Base-by-base conservation (phyloP, 805 yeast genomes). In the Torulaspora quercuum region DNA sequence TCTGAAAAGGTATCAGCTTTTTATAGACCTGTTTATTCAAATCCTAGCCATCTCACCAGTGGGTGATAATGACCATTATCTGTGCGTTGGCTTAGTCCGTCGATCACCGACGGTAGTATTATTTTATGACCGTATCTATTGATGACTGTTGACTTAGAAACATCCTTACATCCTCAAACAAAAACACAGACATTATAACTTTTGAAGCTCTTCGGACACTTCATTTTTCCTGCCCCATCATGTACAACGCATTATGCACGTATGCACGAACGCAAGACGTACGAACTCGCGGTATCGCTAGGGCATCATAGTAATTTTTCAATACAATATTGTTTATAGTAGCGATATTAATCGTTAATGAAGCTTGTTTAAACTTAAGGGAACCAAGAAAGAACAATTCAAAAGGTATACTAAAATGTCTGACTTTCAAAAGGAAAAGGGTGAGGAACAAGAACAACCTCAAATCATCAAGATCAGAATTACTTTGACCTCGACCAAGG, bases 401-500 rank as follows among this genome's bases (percentile, higher is more conserved):
- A 68, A 67, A 71, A 70, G 67, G 67, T 65, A 61, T 56, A 48
- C 44, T 54, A 69, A 55, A 61, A 84, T 84, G 92, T 80, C 89
- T 72, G 84, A 81, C 71, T 71, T 77, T 65, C 77, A 80, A 71
- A 81, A 83, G 78, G 92, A 84, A 70, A 86, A 86, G 71, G 87
- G 78, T 70, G 76, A 71, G 63, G 86, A 80, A 70, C 87, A 76
- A 71, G 80, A 76, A 66, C 82, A 78, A 69, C 80, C 78, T 68
- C 80, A 78, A 68, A 75, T 85, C 78, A 86, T 82, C 82, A 90
- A 89, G 84, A 89, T 92, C 78, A 89, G 97, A 82, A 89, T 92
- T 75, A 88, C 97, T 69, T 80, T 92, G 78, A 88, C 95, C 69
- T 92, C 98, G 61, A 87, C 96, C 80, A 88, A 90, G 79, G 96